Percentiles rank a stretch among this genome's conserved stretches.
Conservation (phyloP, 2,329 filamentous ascomycete genomes). For the Trichoderma sp. region DNA sequence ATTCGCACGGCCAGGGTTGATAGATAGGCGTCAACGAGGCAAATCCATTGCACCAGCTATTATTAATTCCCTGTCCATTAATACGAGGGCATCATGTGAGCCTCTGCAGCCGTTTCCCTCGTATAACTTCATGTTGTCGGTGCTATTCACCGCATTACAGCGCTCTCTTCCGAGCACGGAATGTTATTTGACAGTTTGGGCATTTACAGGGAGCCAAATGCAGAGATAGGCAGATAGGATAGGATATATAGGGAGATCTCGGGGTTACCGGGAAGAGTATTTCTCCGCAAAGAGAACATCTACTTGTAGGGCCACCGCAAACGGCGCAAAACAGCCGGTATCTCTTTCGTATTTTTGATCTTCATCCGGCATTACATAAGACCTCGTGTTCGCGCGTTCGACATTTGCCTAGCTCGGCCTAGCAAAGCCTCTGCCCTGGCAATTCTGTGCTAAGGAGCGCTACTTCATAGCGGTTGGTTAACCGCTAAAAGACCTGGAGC, state of each 20-base stretch:
- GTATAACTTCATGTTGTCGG: background rate
- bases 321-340: background rate
- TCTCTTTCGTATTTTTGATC: background rate
- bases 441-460: background rate
- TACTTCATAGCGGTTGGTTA: background rate
- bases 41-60: background rate
- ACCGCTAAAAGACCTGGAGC: slow-evolving; percentile 9
- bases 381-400: slow-evolving; percentile 13
- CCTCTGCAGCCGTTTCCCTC: background rate
- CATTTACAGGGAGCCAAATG: background rate
- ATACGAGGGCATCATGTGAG: background rate
- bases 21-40: background rate
- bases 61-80: background rate
- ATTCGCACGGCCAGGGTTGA: background rate
- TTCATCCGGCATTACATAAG: slow-evolving; percentile 12
- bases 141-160: background rate
- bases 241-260: background rate
- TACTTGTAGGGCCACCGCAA: background rate
- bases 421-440: slow-evolving; percentile 11
- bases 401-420: slow-evolving; percentile 5
- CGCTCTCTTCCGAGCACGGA: background rate
- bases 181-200: background rate
- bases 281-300: background rate
- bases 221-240: background rate
- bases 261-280: background rate